A percentile compares a stretch with the other conserved stretches of the same genome.
Conservation (phyloP, 2,329 filamentous ascomycete species). For the Cyclaneusma minus region DNA sequence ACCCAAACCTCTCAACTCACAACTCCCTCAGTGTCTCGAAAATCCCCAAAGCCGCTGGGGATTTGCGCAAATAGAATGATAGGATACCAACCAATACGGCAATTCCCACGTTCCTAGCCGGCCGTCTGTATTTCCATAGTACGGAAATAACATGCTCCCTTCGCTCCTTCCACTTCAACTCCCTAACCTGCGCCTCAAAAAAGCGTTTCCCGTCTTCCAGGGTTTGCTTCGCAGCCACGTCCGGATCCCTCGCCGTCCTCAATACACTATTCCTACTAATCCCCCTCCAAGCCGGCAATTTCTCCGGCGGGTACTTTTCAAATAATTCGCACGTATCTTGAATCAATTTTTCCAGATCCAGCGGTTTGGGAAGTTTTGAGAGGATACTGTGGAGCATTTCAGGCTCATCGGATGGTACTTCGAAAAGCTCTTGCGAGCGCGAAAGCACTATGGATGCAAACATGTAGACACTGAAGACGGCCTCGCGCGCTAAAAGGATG, state of each 20-base stretch:
- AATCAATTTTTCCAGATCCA: conserved; percentile 70
- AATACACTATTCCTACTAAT: conserved; percentile 69
- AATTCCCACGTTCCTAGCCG: conserved; percentile 43
- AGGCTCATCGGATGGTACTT: conserved; percentile 66
- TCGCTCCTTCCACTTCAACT: conserved; percentile 53
- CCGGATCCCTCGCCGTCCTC: conserved; percentile 55
- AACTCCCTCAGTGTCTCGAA: conserved; percentile 11
- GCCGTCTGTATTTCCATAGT: conserved; percentile 49
- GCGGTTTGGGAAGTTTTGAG: conserved; percentile 67
- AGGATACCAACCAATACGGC: conserved; percentile 52
- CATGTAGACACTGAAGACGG: conserved; percentile 80
- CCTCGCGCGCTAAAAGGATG: conserved; percentile 72
- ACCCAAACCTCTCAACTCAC: not conserved
- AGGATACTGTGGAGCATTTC: conserved; percentile 87
- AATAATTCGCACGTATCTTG: conserved; percentile 48
- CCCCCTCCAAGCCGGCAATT: conserved; percentile 51
- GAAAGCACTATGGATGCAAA: conserved; percentile 79
- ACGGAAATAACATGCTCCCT: conserved; percentile 31
- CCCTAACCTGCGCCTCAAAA: conserved; percentile 56
- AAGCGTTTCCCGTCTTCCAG: conserved; percentile 49
- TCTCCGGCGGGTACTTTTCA: conserved; percentile 52
- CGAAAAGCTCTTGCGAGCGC: conserved; percentile 70
- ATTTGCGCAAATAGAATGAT: conserved; percentile 50
- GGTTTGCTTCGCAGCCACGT: conserved; percentile 34
- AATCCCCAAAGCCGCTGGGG: conserved; percentile 18